phyloP scores from a whole-genome alignment of 176 grass and related monocot species.

The Lolium rigidum region DNA sequence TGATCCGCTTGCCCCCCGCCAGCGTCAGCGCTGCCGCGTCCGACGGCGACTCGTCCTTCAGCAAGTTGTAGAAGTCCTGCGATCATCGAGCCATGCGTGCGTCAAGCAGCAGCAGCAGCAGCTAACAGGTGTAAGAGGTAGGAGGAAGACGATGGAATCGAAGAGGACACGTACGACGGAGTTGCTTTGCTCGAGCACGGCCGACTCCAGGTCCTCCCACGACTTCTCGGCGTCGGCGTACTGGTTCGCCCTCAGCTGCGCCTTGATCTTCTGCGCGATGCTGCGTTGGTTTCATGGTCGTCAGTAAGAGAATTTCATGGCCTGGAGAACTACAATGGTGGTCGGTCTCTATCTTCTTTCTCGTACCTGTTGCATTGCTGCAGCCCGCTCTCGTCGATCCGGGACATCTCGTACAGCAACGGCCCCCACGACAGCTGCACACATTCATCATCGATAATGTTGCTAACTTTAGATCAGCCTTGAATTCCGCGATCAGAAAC shows the following conservation, averaged over 20 bases:
- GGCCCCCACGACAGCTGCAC: constrained; percentile 64
- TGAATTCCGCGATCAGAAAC: neutral
- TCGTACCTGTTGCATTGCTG: constrained; percentile 50
- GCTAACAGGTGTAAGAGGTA: too few relatives aligned
- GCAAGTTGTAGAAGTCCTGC: constrained; percentile 87
- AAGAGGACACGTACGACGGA: constrained; percentile 47
- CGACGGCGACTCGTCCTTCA: constrained; percentile 51
- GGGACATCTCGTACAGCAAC: constrained; percentile 73
- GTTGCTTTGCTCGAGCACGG: constrained; percentile 49
- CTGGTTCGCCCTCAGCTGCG: constrained; percentile 43
- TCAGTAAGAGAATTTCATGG: neutral
- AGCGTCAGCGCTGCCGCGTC: constrained; percentile 2
- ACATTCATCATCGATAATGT: too few relatives aligned
- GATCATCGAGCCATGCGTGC: too few relatives aligned
- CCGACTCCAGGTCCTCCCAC: constrained; percentile 60
- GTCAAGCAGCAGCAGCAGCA: neutral
- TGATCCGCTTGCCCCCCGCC: constrained; percentile 8
- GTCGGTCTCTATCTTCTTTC: neutral
- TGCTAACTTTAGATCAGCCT: too few relatives aligned
- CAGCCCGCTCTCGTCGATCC: constrained; percentile 63
- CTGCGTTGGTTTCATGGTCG: constrained; percentile 2
- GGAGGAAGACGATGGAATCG: neutral
- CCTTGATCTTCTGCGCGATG: constrained; percentile 58
- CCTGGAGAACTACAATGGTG: too few relatives aligned
- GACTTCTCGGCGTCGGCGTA: constrained; percentile 55